These are phyloP conservation scores for Phlebiopsis gigantea DNA, from an alignment of 768 basidiomycete genomes.

Conservation along the genomic window DNA sequence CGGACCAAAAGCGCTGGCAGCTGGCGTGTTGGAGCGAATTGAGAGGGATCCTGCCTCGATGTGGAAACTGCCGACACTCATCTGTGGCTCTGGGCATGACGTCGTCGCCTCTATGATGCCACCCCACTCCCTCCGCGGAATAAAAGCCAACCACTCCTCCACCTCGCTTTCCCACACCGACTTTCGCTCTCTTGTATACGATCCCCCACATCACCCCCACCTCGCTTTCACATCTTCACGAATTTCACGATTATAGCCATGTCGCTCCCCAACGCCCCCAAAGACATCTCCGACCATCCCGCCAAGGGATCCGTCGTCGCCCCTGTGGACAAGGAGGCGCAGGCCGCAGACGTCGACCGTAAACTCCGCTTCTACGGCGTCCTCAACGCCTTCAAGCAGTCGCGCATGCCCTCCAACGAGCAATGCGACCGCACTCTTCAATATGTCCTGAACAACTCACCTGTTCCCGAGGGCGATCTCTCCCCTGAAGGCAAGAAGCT, in stretches of 20 bases:
- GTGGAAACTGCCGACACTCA: neutral
- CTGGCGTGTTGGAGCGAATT: neutral
- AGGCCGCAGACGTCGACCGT: conserved; percentile 66
- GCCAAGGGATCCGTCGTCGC: conserved; percentile 53
- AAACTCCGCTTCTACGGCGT: conserved; percentile 83
- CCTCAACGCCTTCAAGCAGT: conserved; percentile 74
- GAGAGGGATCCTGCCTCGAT: neutral
- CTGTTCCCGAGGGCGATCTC: conserved; percentile 59
- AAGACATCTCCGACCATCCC: conserved; percentile 59
- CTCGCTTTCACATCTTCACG: neutral
- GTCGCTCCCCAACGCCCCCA: conserved; percentile 60
- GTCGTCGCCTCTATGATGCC: neutral
- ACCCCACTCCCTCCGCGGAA: neutral
- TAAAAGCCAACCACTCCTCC: neutral
- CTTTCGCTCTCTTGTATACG: neutral
- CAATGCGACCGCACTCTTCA: conserved; percentile 73
- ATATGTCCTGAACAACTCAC: conserved; percentile 56
- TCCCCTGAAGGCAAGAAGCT: conserved; percentile 75
- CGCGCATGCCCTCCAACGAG: conserved; percentile 71
- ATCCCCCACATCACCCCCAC: neutral
- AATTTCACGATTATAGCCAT: conserved; percentile 29
- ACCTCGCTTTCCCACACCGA: neutral
- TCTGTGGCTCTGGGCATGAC: neutral
- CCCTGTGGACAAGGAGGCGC: conserved; percentile 54
- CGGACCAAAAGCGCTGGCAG: neutral